phyloP scores from a whole-genome alignment of 2,329 filamentous ascomycete species.

The Tolypocladium amazonense region DNA sequence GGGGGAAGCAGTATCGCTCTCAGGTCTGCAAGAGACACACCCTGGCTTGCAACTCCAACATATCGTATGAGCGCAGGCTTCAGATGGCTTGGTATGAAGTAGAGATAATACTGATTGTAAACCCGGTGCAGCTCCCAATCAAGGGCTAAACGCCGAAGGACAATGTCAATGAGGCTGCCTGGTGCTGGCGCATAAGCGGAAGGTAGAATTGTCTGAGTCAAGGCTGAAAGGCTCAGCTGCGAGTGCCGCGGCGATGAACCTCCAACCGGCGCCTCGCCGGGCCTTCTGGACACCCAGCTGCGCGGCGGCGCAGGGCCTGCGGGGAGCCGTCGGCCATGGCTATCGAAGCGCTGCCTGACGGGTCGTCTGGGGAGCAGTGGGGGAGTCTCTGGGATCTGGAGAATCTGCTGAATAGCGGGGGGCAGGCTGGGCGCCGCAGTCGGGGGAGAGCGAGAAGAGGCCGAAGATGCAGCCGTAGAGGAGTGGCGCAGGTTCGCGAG shows the following conservation, averaged over 20 bases:
- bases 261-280: conserved; percentile 6
- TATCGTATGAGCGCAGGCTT: conserved; percentile 41
- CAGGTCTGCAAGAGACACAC: conserved; percentile 40
- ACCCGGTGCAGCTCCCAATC: conserved; percentile 45
- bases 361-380: conserved; percentile 36
- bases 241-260: conserved; percentile 5
- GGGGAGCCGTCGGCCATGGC: conserved; percentile 38
- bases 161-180: conserved; percentile 40
- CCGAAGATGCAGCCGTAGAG: conserved; percentile 16
- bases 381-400: conserved; percentile 48
- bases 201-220: conserved; percentile 26
- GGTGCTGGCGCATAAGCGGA: conserved; percentile 30
- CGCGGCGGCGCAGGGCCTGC: conserved; percentile 48
- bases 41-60: conserved; percentile 33
- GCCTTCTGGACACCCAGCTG: conserved; percentile 36
- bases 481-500: conserved; percentile 45
- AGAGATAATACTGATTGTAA: conserved; percentile 47
- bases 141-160: conserved; percentile 36
- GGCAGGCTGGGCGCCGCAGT: conserved; percentile 42
- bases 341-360: conserved; percentile 29
- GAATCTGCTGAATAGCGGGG: conserved; percentile 45
- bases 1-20: conserved; percentile 31
- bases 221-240: conserved; percentile 9
- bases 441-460: conserved; percentile 15
- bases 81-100: conserved; percentile 41